Evolutionary conservation across 495 filamentous ascomycete genomes (phyloP).

Genomic region (Trichoderma reesei): DNA sequence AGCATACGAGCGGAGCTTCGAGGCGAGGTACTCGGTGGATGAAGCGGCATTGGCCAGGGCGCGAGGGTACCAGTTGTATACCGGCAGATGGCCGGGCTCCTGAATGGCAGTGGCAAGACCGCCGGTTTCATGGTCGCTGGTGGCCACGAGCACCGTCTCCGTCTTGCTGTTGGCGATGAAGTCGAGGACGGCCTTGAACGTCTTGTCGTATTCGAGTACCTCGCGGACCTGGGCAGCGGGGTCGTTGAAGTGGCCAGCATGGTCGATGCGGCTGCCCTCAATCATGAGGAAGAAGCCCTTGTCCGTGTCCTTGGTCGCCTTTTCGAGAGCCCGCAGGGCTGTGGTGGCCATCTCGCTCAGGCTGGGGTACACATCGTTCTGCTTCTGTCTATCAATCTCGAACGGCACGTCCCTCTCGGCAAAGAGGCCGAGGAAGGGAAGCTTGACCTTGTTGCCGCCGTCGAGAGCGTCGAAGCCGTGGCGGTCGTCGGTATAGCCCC

Average conservation of each 20-base stretch:
- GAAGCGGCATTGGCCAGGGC: conserved; percentile 73
- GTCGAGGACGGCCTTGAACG: conserved; percentile 71
- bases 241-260: conserved; percentile 91
- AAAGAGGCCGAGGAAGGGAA: conserved; percentile 83
- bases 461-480: conserved; percentile 68
- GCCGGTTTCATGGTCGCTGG: conserved; percentile 93
- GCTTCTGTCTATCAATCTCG: conserved; percentile 75
- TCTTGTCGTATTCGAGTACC: conserved; percentile 82
- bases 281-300: conserved; percentile 98
- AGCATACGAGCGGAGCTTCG: conserved; percentile 50
- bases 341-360: conserved; percentile 85
- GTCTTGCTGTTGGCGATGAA: conserved; percentile 67
- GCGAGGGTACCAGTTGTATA: conserved; percentile 78
- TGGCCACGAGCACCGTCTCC: conserved; percentile 72
- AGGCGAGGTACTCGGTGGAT: conserved; percentile 59
- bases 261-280: conserved; percentile 91
- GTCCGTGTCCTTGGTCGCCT: conserved; percentile 76
- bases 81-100: conserved; percentile 29
- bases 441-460: conserved; percentile 56
- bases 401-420: conserved; percentile 78
- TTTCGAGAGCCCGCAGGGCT: conserved; percentile 65
- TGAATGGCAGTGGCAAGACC: conserved; percentile 66
- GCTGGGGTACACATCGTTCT: conserved; percentile 74
- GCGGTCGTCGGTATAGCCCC: conserved; percentile 63
- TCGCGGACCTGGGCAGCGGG: conserved; percentile 92